Conservation (phyloP, 441 rosid species). For the Dalechampia spathulata region DNA sequence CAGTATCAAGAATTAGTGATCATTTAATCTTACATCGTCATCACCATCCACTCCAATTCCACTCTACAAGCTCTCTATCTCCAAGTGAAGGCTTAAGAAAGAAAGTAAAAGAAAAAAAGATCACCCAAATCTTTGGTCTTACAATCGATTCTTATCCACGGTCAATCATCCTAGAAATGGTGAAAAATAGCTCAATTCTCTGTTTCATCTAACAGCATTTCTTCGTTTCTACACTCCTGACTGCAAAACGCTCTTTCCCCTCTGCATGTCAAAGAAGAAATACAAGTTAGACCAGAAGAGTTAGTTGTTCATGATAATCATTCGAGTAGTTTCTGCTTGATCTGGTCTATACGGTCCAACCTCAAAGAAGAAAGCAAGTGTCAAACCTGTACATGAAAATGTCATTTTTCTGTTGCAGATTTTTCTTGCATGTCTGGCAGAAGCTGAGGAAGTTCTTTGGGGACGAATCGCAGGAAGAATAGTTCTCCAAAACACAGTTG, state of each 20-base stretch:
- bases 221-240: slow-evolving; percentile 61
- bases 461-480: slow-evolving; percentile 13
- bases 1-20: too few relatives aligned
- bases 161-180: background rate
- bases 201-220: slow-evolving; percentile 57
- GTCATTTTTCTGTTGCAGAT: slow-evolving; percentile 48
- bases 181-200: slow-evolving; percentile 25
- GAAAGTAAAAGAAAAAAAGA: background rate
- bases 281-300: background rate
- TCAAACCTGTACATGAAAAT: slow-evolving; percentile 75
- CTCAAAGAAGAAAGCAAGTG: too few relatives aligned
- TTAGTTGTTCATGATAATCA: too few relatives aligned
- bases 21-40: slow-evolving; percentile 19
- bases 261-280: slow-evolving; percentile 28
- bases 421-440: slow-evolving; percentile 73
- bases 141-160: background rate
- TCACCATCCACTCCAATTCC: slow-evolving; percentile 17
- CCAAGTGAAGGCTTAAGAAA: background rate
- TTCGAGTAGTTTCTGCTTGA: background rate
- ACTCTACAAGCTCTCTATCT: slow-evolving; percentile 21
- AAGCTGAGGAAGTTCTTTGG: slow-evolving; percentile 44
- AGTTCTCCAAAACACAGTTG: slow-evolving; percentile 56
- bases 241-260: slow-evolving; percentile 92
- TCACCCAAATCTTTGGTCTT: background rate
- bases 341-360: background rate